phyloP scores from a whole-genome alignment of 2,329 filamentous ascomycete species.

The Fusarium globosum region DNA sequence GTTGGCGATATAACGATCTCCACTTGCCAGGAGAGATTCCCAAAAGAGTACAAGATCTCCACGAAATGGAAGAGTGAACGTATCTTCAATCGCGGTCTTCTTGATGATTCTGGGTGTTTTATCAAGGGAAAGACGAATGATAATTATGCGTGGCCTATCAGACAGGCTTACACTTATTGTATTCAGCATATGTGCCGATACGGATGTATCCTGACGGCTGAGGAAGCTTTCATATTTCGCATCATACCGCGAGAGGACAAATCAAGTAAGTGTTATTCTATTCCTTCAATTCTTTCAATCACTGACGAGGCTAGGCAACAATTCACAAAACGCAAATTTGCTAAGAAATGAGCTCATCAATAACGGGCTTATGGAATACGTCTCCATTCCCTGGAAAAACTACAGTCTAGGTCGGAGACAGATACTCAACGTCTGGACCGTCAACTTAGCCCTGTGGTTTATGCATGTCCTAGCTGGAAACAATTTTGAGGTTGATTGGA shows the following conservation, averaged over 20 bases:
- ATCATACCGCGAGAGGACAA: background rate
- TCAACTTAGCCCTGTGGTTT: constrained; percentile 32
- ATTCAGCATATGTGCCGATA: constrained; percentile 29
- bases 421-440: constrained; percentile 5
- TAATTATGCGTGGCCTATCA: constrained; percentile 18
- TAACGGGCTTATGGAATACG: constrained; percentile 29
- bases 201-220: constrained; percentile 28
- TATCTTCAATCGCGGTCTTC: background rate
- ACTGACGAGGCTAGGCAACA: background rate
- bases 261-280: background rate
- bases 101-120: constrained; percentile 11
- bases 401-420: background rate
- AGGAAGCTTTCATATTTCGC: constrained; percentile 31
- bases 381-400: constrained; percentile 28
- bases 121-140: background rate
- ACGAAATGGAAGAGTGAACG: constrained; percentile 25
- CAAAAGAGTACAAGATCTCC: constrained; percentile 30
- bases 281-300: background rate
- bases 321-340: background rate
- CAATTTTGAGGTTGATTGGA: constrained; percentile 18
- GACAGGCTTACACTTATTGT: constrained; percentile 30
- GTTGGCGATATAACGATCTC: background rate
- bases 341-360: constrained; percentile 5
- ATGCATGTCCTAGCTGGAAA: constrained; percentile 28
- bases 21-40: constrained; percentile 9